phyloP scores from a whole-genome alignment of 371 early-diverging fungal species.

The Nematocida displodere region DNA sequence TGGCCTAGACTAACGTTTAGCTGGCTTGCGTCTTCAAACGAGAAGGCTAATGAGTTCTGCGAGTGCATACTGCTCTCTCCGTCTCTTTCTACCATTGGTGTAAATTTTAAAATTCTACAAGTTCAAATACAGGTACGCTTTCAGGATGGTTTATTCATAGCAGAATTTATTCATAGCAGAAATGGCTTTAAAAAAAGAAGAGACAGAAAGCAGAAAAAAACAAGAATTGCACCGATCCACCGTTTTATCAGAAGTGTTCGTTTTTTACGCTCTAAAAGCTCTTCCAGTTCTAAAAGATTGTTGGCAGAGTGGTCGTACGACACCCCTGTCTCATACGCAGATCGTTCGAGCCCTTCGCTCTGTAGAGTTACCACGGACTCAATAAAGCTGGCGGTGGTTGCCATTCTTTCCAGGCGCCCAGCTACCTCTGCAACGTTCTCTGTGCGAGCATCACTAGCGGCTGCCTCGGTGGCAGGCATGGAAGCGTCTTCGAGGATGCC shows the following conservation, averaged over 20 bases:
- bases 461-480: neutral
- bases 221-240: constrained; percentile 18
- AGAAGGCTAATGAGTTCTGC: constrained; percentile 61
- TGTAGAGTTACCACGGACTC: constrained; percentile 43
- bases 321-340: neutral
- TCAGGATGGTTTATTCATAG: neutral
- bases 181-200: constrained; percentile 33
- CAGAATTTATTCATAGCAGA: neutral
- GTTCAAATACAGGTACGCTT: neutral
- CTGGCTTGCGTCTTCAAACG: constrained; percentile 64
- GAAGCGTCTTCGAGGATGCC: too few relatives aligned
- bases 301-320: neutral
- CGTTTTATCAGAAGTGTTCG: constrained; percentile 23
- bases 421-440: constrained; percentile 5
- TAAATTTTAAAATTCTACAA: neutral
- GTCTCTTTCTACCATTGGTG: constrained; percentile 17
- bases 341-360: constrained; percentile 29
- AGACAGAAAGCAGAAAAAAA: constrained; percentile 38
- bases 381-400: constrained; percentile 22
- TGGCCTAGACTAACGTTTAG: constrained; percentile 54
- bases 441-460: neutral
- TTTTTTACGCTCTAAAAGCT: constrained; percentile 4
- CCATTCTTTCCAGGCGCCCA: constrained; percentile 16
- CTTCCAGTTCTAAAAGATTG: constrained; percentile 23
- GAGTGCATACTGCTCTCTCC: constrained; percentile 21